Evolutionary conservation across 495 filamentous ascomycete genomes (phyloP).

Genomic region (Acidomyces sp.): DNA sequence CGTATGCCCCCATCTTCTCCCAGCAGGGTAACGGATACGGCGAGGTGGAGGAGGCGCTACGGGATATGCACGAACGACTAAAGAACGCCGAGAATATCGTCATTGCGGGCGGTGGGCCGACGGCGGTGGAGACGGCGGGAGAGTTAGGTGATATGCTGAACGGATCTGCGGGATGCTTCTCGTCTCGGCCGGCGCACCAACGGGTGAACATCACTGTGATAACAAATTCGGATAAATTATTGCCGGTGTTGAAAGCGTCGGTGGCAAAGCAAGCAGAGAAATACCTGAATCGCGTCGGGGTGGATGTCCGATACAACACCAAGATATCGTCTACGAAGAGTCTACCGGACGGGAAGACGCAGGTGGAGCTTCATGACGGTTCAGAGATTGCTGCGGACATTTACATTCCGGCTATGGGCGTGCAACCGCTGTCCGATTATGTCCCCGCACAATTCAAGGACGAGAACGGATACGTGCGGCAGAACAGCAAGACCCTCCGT

Average conservation of each 20-base stretch:
- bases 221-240: constrained; percentile 30
- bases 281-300: constrained; percentile 33
- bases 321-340: constrained; percentile 22
- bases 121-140: constrained; percentile 46
- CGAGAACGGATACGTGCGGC: constrained; percentile 28
- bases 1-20: constrained; percentile 15
- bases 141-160: constrained; percentile 34
- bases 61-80: constrained; percentile 11
- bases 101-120: constrained; percentile 48
- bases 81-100: constrained; percentile 30
- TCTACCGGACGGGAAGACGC: constrained; percentile 17
- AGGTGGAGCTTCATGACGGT: constrained; percentile 24
- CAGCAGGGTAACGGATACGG: constrained; percentile 18
- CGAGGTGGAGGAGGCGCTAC: constrained; percentile 4
- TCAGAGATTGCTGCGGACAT: constrained; percentile 31
- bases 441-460: constrained; percentile 26
- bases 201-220: constrained; percentile 35
- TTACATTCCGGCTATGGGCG: constrained; percentile 37
- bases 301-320: constrained; percentile 31
- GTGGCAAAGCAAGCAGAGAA: constrained; percentile 32
- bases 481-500: constrained; percentile 32
- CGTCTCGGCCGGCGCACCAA: background rate
- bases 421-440: constrained; percentile 32
- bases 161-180: constrained; percentile 3
- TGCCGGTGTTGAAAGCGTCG: constrained; percentile 31